A percentile compares a stretch with the other conserved stretches of the same genome.
Conservation (phyloP, 2,329 filamentous ascomycete genomes). For the Piedraia hortae region DNA sequence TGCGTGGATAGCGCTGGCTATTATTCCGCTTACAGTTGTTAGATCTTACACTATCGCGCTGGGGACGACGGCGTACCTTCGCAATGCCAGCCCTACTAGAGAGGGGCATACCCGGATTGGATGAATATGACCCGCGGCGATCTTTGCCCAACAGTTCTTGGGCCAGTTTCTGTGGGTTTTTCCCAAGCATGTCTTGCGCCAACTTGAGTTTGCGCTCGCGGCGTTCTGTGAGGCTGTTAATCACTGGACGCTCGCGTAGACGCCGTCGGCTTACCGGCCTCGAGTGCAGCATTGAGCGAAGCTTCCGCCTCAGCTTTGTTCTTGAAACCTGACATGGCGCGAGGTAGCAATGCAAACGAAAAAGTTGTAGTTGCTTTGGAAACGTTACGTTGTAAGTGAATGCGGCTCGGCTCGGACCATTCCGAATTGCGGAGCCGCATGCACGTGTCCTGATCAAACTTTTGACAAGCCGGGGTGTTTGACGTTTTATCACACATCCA, state of each 20-base stretch:
- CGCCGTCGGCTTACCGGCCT: conserved; percentile 3
- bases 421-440: too few species aligned
- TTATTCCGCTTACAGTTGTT: conserved; percentile 1
- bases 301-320: conserved; percentile 1
- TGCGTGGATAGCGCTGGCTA: conserved; percentile 5
- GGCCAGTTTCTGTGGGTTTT: conserved; percentile 23
- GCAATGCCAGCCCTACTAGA: conserved; percentile 46
- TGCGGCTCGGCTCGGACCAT: too few species aligned
- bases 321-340: conserved; percentile 11
- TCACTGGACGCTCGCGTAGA: too few species aligned
- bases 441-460: too few species aligned
- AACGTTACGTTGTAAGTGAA: too few species aligned
- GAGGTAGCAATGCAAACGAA: too few species aligned
- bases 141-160: conserved; percentile 39
- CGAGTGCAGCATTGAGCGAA: conserved; percentile 15
- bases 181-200: conserved; percentile 43
- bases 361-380: too few species aligned
- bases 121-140: conserved; percentile 22
- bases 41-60: too few species aligned
- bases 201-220: conserved; percentile 13
- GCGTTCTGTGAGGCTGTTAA: conserved; percentile 2
- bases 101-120: conserved; percentile 24
- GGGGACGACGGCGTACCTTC: conserved; percentile 30
- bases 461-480: too few species aligned
- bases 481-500: too few species aligned